Conservation (phyloP, 116 monocot genomes). For the Phalaenopsis hybrid region DNA sequence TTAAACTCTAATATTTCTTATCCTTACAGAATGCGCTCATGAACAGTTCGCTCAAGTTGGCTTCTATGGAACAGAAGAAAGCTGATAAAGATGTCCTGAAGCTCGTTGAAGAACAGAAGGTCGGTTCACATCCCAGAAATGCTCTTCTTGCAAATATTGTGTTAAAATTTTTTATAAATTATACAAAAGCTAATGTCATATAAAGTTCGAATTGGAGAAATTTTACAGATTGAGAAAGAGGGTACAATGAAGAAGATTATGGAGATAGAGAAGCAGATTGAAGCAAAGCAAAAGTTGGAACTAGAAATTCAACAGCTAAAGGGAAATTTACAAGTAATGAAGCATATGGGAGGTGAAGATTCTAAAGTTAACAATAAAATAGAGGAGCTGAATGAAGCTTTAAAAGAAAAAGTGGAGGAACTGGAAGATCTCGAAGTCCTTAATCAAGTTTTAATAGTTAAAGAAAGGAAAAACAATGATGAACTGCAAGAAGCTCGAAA, state of each 20-base stretch:
- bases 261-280: constrained; percentile 64
- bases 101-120: constrained; percentile 65
- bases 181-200: background rate
- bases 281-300: constrained; percentile 78
- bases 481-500: constrained; percentile 69
- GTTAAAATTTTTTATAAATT: background rate
- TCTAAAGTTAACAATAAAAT: constrained; percentile 40
- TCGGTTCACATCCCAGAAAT: constrained; percentile 2
- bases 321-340: constrained; percentile 70
- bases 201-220: background rate
- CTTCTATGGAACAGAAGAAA: constrained; percentile 52
- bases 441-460: constrained; percentile 46
- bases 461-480: constrained; percentile 61
- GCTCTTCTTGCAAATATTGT: background rate
- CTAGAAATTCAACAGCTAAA: constrained; percentile 78
- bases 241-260: constrained; percentile 54
- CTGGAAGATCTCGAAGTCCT: constrained; percentile 52
- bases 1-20: background rate
- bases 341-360: constrained; percentile 64
- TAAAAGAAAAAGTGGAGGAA: constrained; percentile 72
- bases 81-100: constrained; percentile 64
- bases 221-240: constrained; percentile 68
- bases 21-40: constrained; percentile 23
- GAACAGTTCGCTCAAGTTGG: constrained; percentile 41
- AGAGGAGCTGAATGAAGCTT: constrained; percentile 44